Evolutionary conservation across 2,329 filamentous ascomycete species (phyloP).

Genomic region (Cadophora sp.): DNA sequence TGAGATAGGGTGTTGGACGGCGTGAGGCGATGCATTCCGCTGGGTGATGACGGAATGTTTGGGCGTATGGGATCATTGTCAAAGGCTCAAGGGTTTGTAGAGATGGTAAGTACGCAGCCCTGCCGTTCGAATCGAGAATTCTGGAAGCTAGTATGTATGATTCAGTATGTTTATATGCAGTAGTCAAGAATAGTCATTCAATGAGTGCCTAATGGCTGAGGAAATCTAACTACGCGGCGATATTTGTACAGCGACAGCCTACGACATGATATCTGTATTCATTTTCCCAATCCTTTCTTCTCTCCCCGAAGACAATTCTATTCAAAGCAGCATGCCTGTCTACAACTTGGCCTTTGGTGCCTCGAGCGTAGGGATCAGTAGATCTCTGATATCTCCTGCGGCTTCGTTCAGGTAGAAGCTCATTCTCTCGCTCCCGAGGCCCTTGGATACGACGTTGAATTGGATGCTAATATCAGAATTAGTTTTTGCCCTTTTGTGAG

Average conservation of each 20-base stretch:
- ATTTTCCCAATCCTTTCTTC: neutral
- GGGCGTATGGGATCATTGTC: too few relatives aligned
- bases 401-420: conserved; percentile 96
- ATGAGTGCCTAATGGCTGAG: neutral
- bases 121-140: too few relatives aligned
- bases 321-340: neutral
- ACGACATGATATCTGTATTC: neutral
- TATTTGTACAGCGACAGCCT: conserved; percentile 7
- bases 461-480: conserved; percentile 69
- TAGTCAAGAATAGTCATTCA: conserved; percentile 6
- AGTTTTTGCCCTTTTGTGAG: conserved; percentile 26
- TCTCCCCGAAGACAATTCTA: neutral
- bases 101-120: too few relatives aligned
- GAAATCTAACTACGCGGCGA: conserved; percentile 5
- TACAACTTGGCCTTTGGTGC: conserved; percentile 88
- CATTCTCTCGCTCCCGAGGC: conserved; percentile 89
- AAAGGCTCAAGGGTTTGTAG: too few relatives aligned
- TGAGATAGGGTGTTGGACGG: neutral
- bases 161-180: neutral
- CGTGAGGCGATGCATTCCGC: neutral
- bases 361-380: conserved; percentile 82
- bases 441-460: conserved; percentile 98
- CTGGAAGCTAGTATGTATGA: too few relatives aligned
- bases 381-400: conserved; percentile 84
- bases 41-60: too few relatives aligned